Evolutionary conservation across 192 early-diverging fungal species (phyloP), one percentile per base, ranked within the genome.

Genomic region (Spizellomyces sp.): DNA sequence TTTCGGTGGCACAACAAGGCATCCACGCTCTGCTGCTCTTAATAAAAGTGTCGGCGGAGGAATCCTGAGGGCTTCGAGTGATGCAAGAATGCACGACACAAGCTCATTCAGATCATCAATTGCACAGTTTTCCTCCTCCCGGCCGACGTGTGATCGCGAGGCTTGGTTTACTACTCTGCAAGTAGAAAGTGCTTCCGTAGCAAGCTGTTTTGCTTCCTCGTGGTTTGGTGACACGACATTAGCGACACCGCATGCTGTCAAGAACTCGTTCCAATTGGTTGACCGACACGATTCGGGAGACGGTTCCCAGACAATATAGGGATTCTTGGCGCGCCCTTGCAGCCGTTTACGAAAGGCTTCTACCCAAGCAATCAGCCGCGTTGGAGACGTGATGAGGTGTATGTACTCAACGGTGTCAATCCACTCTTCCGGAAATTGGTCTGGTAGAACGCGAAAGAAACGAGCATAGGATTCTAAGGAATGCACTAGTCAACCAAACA

Each of bases 221-320:
- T 73, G 71, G 36, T 73, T 73, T 58, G 71, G 71, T 4, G 63
- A 66, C 14, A 73, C 71, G 17, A 73, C 48, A 27, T 17, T 5
- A 62, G 19, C 17, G 12, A 15, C 3, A 21, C 14, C 27, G 56
- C 48, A 68, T 9, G 5, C 56, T 7, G 5, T 22, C 21, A 58
- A 64, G 55, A 68, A 36, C 10, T 27, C 58, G 54, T 19, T 62
- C 67, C 67, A 64, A 22, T 68, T 12, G 17, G n/a, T 27, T 17
- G 56, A 41, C 63, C 14, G 54, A 62, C 71, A 73, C 7, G 66
- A 73, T 41, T 64, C 65, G 17, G 71, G 71, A 45, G 48, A 56
- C 4, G 71, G 71, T 57, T 73, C 71, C 71, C 71, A 73, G 54
- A 73, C 36, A n/a, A 70, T 21, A 14, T 5, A 43, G 10, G 63